Evolutionary conservation across 352 stramenopile species (phyloP).

Genomic region (Pythium chondricola): DNA sequence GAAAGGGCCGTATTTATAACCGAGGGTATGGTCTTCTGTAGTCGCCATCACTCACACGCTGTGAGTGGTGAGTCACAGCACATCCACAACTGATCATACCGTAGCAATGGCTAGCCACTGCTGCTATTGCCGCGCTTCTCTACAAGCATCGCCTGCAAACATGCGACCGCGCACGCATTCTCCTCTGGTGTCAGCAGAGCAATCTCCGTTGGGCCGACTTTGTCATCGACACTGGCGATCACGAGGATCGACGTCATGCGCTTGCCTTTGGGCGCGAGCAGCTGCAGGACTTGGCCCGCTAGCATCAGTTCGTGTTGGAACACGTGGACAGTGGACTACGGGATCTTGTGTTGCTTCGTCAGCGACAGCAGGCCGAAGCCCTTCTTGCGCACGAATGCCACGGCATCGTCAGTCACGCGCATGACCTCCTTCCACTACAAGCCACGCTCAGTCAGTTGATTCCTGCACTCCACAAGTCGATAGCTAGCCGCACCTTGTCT

Average conservation of each 20-base stretch:
- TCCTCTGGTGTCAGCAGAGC: constrained; percentile 19
- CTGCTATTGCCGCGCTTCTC: constrained; percentile 15
- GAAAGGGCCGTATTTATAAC: no score
- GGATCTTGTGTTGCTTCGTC: constrained; percentile 27
- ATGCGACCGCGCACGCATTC: constrained; percentile 20
- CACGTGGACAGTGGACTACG: constrained; percentile 22
- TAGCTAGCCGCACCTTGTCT: no score
- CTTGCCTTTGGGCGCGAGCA: constrained; percentile 13
- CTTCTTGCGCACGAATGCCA: constrained; percentile 32
- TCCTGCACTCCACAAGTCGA: no score
- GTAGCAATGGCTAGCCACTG: neutral
- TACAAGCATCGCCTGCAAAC: constrained; percentile 19
- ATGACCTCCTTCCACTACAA: constrained; percentile 35
- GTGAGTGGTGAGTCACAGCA: no score
- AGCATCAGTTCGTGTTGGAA: constrained; percentile 31
- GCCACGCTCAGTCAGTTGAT: no score
- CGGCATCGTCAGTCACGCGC: constrained; percentile 18
- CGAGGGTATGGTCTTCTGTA: no score
- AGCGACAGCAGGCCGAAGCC: constrained; percentile 22
- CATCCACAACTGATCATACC: neutral
- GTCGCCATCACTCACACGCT: no score
- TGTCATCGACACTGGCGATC: constrained; percentile 23
- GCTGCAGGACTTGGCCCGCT: constrained; percentile 17
- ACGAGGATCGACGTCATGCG: constrained; percentile 35
- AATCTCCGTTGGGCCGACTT: constrained; percentile 26